Conservation (phyloP, 2,329 filamentous ascomycete genomes). For the Dothidotthia symphoricarpi region DNA sequence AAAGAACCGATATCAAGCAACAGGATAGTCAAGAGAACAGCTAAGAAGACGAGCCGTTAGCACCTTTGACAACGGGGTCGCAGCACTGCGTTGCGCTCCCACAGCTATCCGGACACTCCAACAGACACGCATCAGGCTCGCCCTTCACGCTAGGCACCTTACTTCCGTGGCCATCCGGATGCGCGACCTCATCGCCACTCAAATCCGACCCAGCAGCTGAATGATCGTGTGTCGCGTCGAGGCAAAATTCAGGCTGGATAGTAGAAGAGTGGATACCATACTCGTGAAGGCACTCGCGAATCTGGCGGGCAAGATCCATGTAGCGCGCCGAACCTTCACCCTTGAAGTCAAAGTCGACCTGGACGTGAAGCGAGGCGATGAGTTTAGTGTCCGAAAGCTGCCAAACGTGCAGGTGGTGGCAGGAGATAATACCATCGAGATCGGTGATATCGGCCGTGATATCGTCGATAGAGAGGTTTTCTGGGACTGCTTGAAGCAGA, state of each 20-base stretch:
- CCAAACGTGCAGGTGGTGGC: constrained; percentile 97
- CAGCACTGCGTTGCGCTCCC: constrained; percentile 46
- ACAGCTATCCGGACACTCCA: constrained; percentile 47
- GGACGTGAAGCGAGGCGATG: constrained; percentile 88
- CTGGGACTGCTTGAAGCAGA: constrained; percentile 87
- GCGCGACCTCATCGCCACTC: constrained; percentile 30
- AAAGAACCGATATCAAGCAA: constrained; percentile 1
- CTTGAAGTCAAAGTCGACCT: constrained; percentile 86
- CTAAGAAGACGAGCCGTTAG: constrained; percentile 16
- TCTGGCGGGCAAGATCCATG: constrained; percentile 82
- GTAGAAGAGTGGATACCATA: constrained; percentile 97
- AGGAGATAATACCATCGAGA: constrained; percentile 81
- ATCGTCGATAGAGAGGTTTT: constrained; percentile 82
- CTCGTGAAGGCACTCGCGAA: constrained; percentile 84
- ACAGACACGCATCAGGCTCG: constrained; percentile 40
- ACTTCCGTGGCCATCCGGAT: constrained; percentile 19
- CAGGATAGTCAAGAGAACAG: background rate
- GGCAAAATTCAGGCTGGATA: constrained; percentile 84
- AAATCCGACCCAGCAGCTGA: constrained; percentile 33
- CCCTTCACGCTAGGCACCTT: constrained; percentile 41
- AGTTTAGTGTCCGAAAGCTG: constrained; percentile 94
- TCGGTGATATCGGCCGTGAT: constrained; percentile 88
- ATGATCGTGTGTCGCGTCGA: constrained; percentile 47
- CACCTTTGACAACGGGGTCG: constrained; percentile 31
- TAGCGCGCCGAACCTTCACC: constrained; percentile 75